phyloP scores from a whole-genome alignment of 306 rosid species.

The Prunus campanulata region DNA sequence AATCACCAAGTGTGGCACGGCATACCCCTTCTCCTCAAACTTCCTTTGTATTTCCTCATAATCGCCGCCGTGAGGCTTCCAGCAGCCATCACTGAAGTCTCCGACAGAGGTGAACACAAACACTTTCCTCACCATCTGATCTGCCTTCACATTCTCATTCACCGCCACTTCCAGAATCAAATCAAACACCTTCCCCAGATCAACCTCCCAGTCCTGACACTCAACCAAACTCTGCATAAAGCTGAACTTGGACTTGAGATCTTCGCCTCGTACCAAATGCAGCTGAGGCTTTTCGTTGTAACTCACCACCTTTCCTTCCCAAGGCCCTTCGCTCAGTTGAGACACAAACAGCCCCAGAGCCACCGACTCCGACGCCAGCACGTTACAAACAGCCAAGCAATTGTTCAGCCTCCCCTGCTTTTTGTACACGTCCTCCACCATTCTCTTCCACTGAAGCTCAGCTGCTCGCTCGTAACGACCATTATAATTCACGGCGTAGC shows the following conservation, averaged over 20 bases:
- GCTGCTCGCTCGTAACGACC: conserved; percentile 42
- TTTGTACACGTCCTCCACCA: conserved; percentile 41
- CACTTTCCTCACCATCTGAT: conserved; percentile 61
- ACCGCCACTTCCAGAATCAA: conserved; percentile 43
- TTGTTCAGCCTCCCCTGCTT: conserved; percentile 44
- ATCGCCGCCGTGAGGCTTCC: no score
- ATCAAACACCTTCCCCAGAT: conserved; percentile 60
- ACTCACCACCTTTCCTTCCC: conserved; percentile 60
- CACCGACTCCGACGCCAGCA: conserved; percentile 23
- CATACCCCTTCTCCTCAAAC: conserved; percentile 45
- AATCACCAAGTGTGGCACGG: conserved; percentile 54
- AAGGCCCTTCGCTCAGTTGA: conserved; percentile 50
- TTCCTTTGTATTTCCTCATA: conserved; percentile 48
- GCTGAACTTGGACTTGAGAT: conserved; percentile 30
- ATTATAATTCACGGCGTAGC: neutral
- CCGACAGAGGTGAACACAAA: conserved; percentile 49
- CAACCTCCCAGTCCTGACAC: conserved; percentile 19
- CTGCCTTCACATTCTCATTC: conserved; percentile 40
- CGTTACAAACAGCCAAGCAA: conserved; percentile 49
- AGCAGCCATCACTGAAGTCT: no score
- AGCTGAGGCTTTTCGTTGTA: conserved; percentile 38
- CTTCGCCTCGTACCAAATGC: conserved; percentile 42
- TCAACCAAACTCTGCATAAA: conserved; percentile 43
- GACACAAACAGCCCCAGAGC: conserved; percentile 60
- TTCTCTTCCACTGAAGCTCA: conserved; percentile 65